These are phyloP conservation scores for Tolypocladium nubicola DNA, from an alignment of 2,329 filamentous ascomycete species.

Conservation along the genomic window DNA sequence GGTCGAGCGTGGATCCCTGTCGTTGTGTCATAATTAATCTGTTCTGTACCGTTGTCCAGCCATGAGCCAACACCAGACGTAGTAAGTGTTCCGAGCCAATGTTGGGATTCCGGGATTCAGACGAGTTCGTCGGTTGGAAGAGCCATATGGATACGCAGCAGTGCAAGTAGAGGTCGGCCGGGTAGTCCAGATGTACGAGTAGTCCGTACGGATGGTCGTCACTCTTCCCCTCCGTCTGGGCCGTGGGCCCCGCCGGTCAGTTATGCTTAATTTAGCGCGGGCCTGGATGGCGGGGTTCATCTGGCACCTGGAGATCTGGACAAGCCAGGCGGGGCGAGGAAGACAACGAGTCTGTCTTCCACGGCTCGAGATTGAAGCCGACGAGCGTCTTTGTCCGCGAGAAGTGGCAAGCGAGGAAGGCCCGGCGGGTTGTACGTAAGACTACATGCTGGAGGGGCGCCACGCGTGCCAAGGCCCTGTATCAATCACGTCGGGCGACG, in stretches of 20 bases:
- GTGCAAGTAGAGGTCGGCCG: neutral
- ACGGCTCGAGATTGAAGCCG: neutral
- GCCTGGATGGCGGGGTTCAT: neutral
- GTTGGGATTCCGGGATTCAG: too few relatives aligned
- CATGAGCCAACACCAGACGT: neutral
- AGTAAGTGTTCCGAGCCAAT: neutral
- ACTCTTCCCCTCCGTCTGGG: too few relatives aligned
- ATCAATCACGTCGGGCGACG: neutral
- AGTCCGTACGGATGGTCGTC: too few relatives aligned
- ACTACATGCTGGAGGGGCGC: neutral
- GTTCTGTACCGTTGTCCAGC: too few relatives aligned
- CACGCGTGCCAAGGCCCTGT: neutral
- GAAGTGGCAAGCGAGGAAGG: neutral
- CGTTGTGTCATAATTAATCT: too few relatives aligned
- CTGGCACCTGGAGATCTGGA: neutral
- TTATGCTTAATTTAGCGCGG: neutral
- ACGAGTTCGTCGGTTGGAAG: neutral
- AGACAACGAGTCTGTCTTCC: neutral
- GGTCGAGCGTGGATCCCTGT: too few relatives aligned
- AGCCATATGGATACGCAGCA: neutral
- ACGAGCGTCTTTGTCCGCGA: too few relatives aligned
- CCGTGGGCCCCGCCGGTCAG: neutral
- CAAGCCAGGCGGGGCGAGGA: neutral
- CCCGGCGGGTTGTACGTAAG: neutral
- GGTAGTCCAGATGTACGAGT: too few relatives aligned